phyloP scores from a whole-genome alignment of 495 filamentous ascomycete genomes.

The Aspergillus sclerotiicarbonarius region DNA sequence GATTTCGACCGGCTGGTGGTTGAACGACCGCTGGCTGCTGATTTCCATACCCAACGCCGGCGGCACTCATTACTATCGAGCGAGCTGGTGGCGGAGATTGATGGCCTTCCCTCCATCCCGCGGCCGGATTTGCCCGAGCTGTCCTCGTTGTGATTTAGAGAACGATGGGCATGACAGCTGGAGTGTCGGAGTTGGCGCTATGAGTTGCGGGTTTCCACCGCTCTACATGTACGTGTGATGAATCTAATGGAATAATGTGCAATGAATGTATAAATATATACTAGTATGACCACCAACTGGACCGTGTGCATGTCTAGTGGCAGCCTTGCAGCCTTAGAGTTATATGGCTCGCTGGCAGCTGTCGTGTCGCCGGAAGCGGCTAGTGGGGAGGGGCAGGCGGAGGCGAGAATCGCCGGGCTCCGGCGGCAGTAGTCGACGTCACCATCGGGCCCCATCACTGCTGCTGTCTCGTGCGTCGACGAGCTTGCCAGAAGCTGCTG shows the following conservation, averaged over 20 bases:
- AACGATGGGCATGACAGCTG: neutral
- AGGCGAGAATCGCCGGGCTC: constrained; percentile 10
- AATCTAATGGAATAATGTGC: neutral
- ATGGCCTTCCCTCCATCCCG: constrained; percentile 11
- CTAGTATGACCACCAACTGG: too few relatives aligned
- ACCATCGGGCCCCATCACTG: neutral
- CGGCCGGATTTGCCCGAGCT: constrained; percentile 21
- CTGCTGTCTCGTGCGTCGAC: neutral
- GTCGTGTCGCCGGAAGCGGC: neutral
- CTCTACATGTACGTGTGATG: constrained; percentile 2
- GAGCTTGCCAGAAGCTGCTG: neutral
- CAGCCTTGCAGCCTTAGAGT: neutral
- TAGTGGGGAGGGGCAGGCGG: constrained; percentile 11
- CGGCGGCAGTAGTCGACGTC: constrained; percentile 13
- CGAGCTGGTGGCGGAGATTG: constrained; percentile 16
- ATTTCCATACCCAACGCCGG: constrained; percentile 12
- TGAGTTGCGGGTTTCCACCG: neutral
- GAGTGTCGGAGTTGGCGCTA: neutral
- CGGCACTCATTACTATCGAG: constrained; percentile 17
- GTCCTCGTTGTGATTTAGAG: constrained; percentile 6
- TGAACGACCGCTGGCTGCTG: constrained; percentile 14
- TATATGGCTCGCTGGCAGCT: neutral
- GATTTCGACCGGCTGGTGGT: constrained; percentile 24
- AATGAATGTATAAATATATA: neutral
- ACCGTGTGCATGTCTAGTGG: neutral